phyloP scores from a whole-genome alignment of 179 eudicot genomes.

The Kewa caespitosa region DNA sequence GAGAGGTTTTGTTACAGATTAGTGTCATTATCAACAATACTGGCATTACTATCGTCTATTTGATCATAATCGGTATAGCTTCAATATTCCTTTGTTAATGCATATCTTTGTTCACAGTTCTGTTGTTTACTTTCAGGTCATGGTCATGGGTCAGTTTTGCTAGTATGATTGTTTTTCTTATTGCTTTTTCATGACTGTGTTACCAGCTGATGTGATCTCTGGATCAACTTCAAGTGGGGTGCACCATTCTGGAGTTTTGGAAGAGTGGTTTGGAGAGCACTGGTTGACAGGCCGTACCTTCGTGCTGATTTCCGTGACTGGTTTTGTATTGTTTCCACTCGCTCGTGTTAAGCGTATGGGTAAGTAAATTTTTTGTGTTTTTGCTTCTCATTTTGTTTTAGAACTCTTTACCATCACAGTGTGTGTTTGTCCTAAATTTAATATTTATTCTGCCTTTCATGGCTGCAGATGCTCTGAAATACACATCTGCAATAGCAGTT shows the following conservation, averaged over 20 bases:
- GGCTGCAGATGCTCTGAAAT: conserved; percentile 41
- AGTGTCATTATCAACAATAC: conserved; percentile 38
- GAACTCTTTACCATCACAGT: too few species aligned
- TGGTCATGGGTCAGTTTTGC: too few species aligned
- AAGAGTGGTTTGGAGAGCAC: conserved; percentile 48
- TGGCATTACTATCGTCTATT: conserved; percentile 36
- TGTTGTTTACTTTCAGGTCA: not conserved
- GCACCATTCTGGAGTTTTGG: conserved; percentile 42
- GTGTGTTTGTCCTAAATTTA: too few species aligned
- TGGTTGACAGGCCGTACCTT: conserved; percentile 47
- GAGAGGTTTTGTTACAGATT: conserved; percentile 36
- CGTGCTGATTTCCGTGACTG: conserved; percentile 34
- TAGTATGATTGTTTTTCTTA: too few species aligned
- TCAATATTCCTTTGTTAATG: not conserved
- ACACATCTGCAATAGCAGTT: conserved; percentile 47
- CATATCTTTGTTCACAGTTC: not conserved
- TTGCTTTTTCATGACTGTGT: too few species aligned
- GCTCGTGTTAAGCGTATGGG: conserved; percentile 45
- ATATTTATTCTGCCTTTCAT: too few species aligned
- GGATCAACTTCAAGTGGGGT: conserved; percentile 40
- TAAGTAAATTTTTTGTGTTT: conserved; percentile 21
- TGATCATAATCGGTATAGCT: conserved; percentile 41
- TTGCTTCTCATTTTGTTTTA: not conserved
- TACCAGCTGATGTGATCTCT: conserved; percentile 43
- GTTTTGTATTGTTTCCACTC: conserved; percentile 32